A percentile compares a stretch with the other conserved stretches of the same genome.
phyloP scores from a whole-genome alignment of 2,329 filamentous ascomycete species.

The Volutella citrinella region DNA sequence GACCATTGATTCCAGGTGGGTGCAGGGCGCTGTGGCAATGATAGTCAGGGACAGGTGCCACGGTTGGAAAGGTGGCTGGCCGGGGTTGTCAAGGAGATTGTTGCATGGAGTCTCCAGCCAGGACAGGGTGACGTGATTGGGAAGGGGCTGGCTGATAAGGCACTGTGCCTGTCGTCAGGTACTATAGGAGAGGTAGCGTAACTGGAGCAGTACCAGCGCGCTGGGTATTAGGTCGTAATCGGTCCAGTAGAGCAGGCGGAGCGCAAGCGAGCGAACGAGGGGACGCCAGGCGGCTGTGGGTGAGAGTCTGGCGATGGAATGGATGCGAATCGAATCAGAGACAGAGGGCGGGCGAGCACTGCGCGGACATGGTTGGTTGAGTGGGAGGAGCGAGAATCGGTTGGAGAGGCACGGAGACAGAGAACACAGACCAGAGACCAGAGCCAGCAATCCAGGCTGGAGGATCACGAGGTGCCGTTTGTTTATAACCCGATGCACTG shows the following conservation, averaged over 20 bases:
- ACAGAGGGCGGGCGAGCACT: constrained; percentile 6
- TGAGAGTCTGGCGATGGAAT: constrained; percentile 6
- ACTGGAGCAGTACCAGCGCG: no score
- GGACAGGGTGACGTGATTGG: constrained; percentile 22
- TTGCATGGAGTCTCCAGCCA: no score
- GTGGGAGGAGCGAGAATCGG: constrained; percentile 1
- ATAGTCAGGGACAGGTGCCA: no score
- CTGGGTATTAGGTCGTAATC: no score
- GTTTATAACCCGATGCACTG: no score
- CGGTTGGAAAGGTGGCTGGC: no score
- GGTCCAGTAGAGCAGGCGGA: no score
- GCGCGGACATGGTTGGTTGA: not conserved
- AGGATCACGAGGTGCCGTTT: constrained; percentile 11
- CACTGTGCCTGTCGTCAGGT: no score
- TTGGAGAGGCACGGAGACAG: constrained; percentile 1
- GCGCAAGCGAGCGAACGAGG: no score
- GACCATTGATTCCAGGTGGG: no score
- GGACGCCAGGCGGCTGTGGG: constrained; percentile 11
- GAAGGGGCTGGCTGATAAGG: constrained; percentile 19
- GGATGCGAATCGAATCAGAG: constrained; percentile 4
- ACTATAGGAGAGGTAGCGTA: constrained; percentile 3
- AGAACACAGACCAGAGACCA: constrained; percentile 1
- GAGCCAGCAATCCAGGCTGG: constrained; percentile 5
- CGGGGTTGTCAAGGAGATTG: constrained; percentile 15
- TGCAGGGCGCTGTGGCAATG: no score